These are phyloP conservation scores for Colletotrichum chrysophilum DNA, from an alignment of 2,329 filamentous ascomycete species.

Conservation along the genomic window DNA sequence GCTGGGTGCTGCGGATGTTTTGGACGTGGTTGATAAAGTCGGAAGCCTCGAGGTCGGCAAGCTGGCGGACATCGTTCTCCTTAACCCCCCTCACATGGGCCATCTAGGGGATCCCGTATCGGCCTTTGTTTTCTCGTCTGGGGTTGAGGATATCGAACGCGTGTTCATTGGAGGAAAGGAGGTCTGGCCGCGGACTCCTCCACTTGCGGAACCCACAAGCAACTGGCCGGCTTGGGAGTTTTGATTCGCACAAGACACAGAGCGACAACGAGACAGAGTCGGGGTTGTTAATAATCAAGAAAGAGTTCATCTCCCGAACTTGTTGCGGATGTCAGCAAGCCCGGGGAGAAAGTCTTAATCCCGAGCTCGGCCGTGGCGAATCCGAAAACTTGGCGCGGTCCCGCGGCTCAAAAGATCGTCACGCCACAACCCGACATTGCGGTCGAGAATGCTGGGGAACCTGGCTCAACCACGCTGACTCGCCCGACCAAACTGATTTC, in stretches of 20 bases:
- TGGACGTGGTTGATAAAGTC: not conserved
- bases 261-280: not conserved
- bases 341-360: not conserved
- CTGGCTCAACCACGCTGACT: not conserved
- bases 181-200: not conserved
- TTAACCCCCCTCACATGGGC: not conserved
- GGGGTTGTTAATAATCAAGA: not conserved
- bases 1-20: not conserved
- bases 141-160: not conserved
- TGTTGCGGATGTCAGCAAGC: not conserved
- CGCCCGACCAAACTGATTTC: not conserved
- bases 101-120: not conserved
- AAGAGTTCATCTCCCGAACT: not conserved
- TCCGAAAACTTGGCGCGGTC: not conserved
- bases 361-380: rapidly evolving
- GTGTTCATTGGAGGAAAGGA: not conserved
- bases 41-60: not conserved
- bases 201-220: not conserved
- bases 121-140: not conserved
- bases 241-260: not conserved
- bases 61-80: not conserved
- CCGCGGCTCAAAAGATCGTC: not conserved
- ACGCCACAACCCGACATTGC: not conserved
- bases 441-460: not conserved
- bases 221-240: not conserved